Base-by-base conservation (phyloP, 176 grass and related monocot species). In the Themeda triandra region DNA sequence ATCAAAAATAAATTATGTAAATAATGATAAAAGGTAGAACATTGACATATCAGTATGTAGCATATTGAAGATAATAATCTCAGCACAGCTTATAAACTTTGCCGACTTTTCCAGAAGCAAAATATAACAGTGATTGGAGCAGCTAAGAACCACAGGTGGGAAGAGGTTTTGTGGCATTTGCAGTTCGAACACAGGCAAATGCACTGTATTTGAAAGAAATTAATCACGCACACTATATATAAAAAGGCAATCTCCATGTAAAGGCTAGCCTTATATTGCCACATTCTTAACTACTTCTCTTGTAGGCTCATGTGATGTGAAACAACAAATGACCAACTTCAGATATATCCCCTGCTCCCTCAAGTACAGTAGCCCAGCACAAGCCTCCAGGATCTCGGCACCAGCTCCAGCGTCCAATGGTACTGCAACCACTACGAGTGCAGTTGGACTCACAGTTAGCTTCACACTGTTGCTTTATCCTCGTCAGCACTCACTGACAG, bases 21-120 rank as follows among this genome's bases (percentile, higher is more conserved):
- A 85, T 35, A 64, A 87, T 14, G 25, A 44, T 11, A 28, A 66
- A 73, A 90, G 53, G 31, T 1, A 27, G 21, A 15, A 56, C 25
- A 23, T 41, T 78, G 18, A 49, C 49, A 83, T 72, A 65, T 83
- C 24, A 82, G 11, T 11, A 37, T 14, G 68, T 60, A 82, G 63
- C 24, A 42, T 71, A 79, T 19, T n/a, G 8, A 70, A 77, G 31
- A 83, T 32, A 84, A 65, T 30, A 25, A 68, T 56, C 13, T 56
- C 33, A 63, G 44, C 35, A 56, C 19, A 12, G 18, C 5, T 71
- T 33, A 12, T 63, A 13, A 1, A 59, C 56, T 59, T 27, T 62
- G 9, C 24, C n/a, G 24, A 25, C n/a, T 62, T 62, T 10, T 60
- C n/a, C 10, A 25, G n/a, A 62, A 62, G 3, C n/a, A 27, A 62